Conservation (phyloP, 2,329 filamentous ascomycete genomes). For the Aphanocladium album region DNA sequence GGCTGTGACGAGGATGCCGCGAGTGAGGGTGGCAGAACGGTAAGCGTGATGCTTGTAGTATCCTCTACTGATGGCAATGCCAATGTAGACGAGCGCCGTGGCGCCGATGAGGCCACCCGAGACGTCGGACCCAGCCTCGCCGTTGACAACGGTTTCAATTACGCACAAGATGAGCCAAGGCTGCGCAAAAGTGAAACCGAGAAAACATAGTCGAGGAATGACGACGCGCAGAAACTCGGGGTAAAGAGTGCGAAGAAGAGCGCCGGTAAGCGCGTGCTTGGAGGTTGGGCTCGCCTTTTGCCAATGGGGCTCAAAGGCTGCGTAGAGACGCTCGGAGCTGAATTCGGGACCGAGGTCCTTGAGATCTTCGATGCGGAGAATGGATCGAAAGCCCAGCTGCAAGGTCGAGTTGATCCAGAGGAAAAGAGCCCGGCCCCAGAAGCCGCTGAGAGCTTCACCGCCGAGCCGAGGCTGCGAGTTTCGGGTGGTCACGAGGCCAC, state of each 20-base stretch:
- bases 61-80: constrained; percentile 7
- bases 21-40: constrained; percentile 7
- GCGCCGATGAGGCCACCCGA: constrained; percentile 8
- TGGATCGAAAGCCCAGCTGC: constrained; percentile 6
- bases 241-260: constrained; percentile 4
- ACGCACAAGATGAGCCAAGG: constrained; percentile 6
- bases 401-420: constrained; percentile 13
- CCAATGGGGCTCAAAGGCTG: constrained; percentile 6
- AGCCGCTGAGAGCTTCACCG: constrained; percentile 20
- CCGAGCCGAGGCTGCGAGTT: constrained; percentile 9
- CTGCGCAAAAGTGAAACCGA: constrained; percentile 10
- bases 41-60: constrained; percentile 11
- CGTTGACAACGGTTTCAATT: constrained; percentile 2
- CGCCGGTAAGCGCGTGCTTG: constrained; percentile 3
- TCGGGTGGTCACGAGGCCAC: neutral
- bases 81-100: constrained; percentile 8
- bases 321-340: neutral
- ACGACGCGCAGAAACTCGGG: constrained; percentile 4
- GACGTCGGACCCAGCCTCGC: neutral
- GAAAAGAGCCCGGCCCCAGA: constrained; percentile 16
- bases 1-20: constrained; percentile 10
- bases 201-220: constrained; percentile 6
- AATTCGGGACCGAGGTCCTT: constrained; percentile 11
- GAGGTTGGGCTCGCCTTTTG: constrained; percentile 1
- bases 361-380: constrained; percentile 8